These are phyloP conservation scores for Plasmodium fragile DNA, from an alignment of 169 alveolate genomes.

Conservation along the genomic window DNA sequence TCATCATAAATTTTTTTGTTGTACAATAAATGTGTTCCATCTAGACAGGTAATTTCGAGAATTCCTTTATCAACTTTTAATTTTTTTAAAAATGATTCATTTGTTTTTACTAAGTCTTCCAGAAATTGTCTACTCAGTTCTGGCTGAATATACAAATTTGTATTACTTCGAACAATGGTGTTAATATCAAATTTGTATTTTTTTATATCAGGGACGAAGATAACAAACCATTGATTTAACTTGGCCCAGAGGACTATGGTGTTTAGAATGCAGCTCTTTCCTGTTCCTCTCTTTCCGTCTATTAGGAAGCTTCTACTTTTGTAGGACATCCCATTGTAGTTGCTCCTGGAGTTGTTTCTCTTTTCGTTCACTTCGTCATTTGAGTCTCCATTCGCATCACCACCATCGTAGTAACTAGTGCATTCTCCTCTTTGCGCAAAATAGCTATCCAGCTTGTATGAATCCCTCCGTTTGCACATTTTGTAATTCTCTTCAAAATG, in stretches of 20 bases:
- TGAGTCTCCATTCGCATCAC: not conserved
- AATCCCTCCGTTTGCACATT: conserved; percentile 22
- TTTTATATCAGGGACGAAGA: conserved; percentile 81
- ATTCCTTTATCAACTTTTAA: conserved; percentile 61
- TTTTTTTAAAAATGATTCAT: conserved; percentile 71
- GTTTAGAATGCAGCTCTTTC: conserved; percentile 85
- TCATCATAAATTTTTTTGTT: conserved; percentile 82
- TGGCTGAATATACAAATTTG: conserved; percentile 86
- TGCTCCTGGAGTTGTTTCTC: not conserved
- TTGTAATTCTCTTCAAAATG: conserved; percentile 16
- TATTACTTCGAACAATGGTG: conserved; percentile 83
- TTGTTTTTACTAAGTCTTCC: conserved; percentile 79
- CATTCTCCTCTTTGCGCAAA: not conserved
- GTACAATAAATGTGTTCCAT: conserved; percentile 83
- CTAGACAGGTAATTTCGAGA: conserved; percentile 80
- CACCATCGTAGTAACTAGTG: conserved; percentile 14
- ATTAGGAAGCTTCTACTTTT: conserved; percentile 57
- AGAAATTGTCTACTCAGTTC: conserved; percentile 84
- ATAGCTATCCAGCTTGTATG: conserved; percentile 45
- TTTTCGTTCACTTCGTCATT: not conserved
- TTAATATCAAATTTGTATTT: conserved; percentile 84
- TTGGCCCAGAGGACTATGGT: conserved; percentile 86
- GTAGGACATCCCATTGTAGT: not conserved
- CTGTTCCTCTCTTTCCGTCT: conserved; percentile 88
- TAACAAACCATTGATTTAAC: conserved; percentile 84